Percentiles rank a stretch among this genome's conserved stretches.
Conservation (phyloP, 2,329 filamentous ascomycete species). For the Coleophoma crateriformis region DNA sequence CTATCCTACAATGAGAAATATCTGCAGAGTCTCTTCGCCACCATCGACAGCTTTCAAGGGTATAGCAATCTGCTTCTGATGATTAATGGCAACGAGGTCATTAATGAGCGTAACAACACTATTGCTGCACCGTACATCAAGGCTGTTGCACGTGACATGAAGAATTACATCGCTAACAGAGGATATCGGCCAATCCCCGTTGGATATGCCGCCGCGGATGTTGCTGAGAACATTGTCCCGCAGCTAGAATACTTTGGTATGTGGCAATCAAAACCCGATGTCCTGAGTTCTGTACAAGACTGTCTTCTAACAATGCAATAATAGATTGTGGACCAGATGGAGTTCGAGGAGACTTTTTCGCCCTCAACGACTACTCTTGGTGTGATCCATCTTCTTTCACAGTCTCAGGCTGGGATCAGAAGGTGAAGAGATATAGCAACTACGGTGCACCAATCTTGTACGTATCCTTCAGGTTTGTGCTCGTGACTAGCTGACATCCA, state of each 20-base stretch:
- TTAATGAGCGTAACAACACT: conserved; percentile 47
- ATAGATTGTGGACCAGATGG: conserved; percentile 62
- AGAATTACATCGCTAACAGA: conserved; percentile 42
- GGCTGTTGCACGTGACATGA: conserved; percentile 52
- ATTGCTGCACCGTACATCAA: conserved; percentile 50
- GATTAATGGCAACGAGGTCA: conserved; percentile 48
- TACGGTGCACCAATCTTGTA: conserved; percentile 59
- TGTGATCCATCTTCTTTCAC: conserved; percentile 55
- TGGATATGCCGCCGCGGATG: conserved; percentile 60
- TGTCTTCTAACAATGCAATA: no score
- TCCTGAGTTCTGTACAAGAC: no score
- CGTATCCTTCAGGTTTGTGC: conserved; percentile 2
- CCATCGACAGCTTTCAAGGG: conserved; percentile 60
- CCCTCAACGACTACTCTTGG: conserved; percentile 64
- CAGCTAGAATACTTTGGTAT: conserved; percentile 60
- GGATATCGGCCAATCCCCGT: conserved; percentile 46
- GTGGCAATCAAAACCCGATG: no score
- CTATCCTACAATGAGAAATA: conserved; percentile 67
- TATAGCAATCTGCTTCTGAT: conserved; percentile 60
- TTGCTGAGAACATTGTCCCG: conserved; percentile 61
- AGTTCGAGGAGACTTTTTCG: conserved; percentile 62
- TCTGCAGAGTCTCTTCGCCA: conserved; percentile 66
- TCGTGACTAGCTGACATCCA: neutral
- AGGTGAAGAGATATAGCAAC: conserved; percentile 61
- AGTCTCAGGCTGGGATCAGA: conserved; percentile 61